phyloP scores from a whole-genome alignment of 140 eudicot species.

The Senecio squalidus region DNA sequence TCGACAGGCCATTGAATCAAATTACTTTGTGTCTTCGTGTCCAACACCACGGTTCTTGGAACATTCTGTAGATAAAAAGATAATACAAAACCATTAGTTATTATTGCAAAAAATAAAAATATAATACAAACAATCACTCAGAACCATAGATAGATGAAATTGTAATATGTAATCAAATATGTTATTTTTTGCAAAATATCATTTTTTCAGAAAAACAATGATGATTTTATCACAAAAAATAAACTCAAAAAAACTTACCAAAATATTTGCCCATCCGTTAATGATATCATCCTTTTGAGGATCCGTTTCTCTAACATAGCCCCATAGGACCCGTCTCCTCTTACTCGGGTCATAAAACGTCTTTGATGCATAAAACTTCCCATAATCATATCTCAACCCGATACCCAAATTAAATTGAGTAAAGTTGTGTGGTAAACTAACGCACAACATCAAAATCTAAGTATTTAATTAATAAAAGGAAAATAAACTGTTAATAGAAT shows the following conservation, averaged over 20 bases:
- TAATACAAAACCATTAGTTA: neutral
- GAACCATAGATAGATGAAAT: too few relatives aligned
- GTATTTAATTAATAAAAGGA: neutral
- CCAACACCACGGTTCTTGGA: slow-evolving; percentile 59
- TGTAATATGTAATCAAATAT: too few relatives aligned
- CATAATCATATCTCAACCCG: slow-evolving; percentile 76
- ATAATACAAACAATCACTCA: too few relatives aligned
- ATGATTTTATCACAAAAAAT: too few relatives aligned
- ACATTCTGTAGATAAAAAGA: slow-evolving; percentile 34
- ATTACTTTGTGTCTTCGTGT: slow-evolving; percentile 63
- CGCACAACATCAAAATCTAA: too few relatives aligned
- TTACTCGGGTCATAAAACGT: slow-evolving; percentile 49
- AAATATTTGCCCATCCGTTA: slow-evolving; percentile 79
- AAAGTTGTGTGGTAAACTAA: too few relatives aligned
- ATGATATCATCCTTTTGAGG: slow-evolving; percentile 28
- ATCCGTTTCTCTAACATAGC: slow-evolving; percentile 60
- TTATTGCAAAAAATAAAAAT: too few relatives aligned
- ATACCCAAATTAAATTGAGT: too few relatives aligned
- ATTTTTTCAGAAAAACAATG: too few relatives aligned
- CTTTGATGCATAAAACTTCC: slow-evolving; percentile 76
- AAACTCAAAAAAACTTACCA: slow-evolving; percentile 22
- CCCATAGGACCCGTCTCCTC: slow-evolving; percentile 61
- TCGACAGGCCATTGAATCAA: slow-evolving; percentile 67
- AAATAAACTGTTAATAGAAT: neutral
- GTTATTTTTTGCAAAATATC: too few relatives aligned